phyloP scores from a whole-genome alignment of 1,139 yeast species.

The Saccharomyces hybrid region DNA sequence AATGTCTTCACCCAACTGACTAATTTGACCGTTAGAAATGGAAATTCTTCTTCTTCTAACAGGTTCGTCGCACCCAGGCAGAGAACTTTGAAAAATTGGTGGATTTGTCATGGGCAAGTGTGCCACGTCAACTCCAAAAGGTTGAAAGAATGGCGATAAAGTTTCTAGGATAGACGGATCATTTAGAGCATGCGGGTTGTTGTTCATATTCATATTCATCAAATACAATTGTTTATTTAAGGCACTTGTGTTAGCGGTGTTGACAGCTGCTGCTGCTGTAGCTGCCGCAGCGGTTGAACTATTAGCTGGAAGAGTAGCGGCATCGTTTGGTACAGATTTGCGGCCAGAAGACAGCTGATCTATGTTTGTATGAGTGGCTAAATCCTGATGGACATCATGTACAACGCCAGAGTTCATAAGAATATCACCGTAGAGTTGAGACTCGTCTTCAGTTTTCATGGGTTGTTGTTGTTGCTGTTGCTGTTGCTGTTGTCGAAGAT shows the following conservation, averaged over 20 bases:
- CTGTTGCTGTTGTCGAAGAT: neutral
- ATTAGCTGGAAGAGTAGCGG: neutral
- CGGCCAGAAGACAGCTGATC: neutral
- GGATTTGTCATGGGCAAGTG: conserved; percentile 59
- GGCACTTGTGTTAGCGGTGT: neutral
- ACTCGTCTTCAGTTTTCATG: neutral
- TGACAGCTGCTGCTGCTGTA: neutral
- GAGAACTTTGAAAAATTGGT: conserved; percentile 52
- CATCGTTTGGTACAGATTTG: neutral
- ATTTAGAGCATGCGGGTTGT: conserved; percentile 17
- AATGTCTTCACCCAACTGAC: conserved; percentile 46
- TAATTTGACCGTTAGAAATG: conserved; percentile 74
- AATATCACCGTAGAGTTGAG: neutral
- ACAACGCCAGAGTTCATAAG: neutral
- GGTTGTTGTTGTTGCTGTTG: neutral
- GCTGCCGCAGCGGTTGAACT: no score
- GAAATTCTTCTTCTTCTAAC: conserved; percentile 53
- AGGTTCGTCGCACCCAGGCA: conserved; percentile 36
- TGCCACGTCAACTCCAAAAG: conserved; percentile 36
- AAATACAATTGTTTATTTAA: neutral
- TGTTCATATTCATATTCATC: conserved; percentile 7
- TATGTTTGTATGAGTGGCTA: neutral
- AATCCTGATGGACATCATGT: neutral
- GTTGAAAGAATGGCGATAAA: conserved; percentile 35
- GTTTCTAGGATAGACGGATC: conserved; percentile 35